Percentiles rank a stretch among this genome's conserved stretches.
Conservation (phyloP, 148 eudicot species). For the Spergularia marina region DNA sequence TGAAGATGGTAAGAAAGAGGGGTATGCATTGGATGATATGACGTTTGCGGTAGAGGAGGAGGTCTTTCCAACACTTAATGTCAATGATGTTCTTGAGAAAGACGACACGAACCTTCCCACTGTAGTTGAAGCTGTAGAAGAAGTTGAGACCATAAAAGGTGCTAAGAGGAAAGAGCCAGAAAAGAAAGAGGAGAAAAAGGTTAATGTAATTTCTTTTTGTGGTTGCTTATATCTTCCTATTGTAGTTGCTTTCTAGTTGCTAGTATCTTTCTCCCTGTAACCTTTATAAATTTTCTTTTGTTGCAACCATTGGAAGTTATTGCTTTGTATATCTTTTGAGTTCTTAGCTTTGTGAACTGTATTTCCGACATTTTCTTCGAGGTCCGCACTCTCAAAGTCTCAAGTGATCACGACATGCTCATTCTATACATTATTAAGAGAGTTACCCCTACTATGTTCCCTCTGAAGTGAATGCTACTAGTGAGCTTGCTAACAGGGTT, state of each 20-base stretch:
- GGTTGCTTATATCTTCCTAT: background rate
- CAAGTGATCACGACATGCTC: background rate
- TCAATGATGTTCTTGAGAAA: conserved; percentile 36
- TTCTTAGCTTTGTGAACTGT: background rate
- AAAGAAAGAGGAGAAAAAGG: conserved; percentile 71
- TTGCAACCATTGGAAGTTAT: background rate
- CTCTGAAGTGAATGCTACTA: too few species aligned
- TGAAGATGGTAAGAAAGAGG: conserved; percentile 28
- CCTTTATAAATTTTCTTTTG: background rate
- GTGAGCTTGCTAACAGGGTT: too few species aligned
- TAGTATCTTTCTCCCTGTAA: background rate
- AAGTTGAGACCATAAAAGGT: conserved; percentile 35
- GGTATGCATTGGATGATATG: conserved; percentile 73
- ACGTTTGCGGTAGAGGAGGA: conserved; percentile 71
- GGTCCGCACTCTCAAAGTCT: background rate
- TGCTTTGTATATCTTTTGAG: background rate
- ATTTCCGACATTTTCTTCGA: background rate
- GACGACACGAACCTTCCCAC: conserved; percentile 18
- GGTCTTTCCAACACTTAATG: conserved; percentile 52
- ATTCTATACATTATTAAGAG: background rate
- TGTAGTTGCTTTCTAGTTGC: conserved; percentile 7
- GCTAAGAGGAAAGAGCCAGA: conserved; percentile 82
- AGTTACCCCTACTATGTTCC: too few species aligned
- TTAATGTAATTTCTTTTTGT: conserved; percentile 15
- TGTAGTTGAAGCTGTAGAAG: conserved; percentile 34